Conservation (phyloP, 2,329 filamentous ascomycete genomes). For the Bipolaris oryzae region DNA sequence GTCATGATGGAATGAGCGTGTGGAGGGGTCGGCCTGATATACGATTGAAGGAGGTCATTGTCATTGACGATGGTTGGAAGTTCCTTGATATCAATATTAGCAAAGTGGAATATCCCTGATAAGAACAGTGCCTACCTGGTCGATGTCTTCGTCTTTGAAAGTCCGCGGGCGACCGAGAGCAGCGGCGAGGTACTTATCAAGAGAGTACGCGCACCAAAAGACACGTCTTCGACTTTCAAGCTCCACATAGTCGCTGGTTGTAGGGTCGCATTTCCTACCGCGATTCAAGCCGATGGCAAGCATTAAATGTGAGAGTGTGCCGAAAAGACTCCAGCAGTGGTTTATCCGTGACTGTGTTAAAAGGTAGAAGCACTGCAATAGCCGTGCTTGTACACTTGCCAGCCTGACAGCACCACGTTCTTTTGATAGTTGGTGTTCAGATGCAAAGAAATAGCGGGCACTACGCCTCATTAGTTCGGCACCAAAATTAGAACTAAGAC, state of each 20-base stretch:
- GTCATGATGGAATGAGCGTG: slow-evolving; percentile 51
- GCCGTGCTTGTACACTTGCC: slow-evolving; percentile 63
- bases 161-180: slow-evolving; percentile 66
- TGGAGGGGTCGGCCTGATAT: slow-evolving; percentile 36
- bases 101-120: background rate
- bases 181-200: slow-evolving; percentile 69
- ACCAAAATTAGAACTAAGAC: too few species aligned
- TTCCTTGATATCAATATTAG: slow-evolving; percentile 33
- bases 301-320: slow-evolving; percentile 61
- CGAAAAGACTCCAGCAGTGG: slow-evolving; percentile 66
- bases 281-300: slow-evolving; percentile 55
- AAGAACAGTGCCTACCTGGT: slow-evolving; percentile 55
- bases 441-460: slow-evolving; percentile 52
- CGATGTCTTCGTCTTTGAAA: slow-evolving; percentile 68
- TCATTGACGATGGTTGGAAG: slow-evolving; percentile 46
- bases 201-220: slow-evolving; percentile 68
- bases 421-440: slow-evolving; percentile 53
- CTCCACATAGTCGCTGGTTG: slow-evolving; percentile 53
- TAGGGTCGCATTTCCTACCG: slow-evolving; percentile 40
- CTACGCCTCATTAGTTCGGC: slow-evolving; percentile 17
- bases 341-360: slow-evolving; percentile 65
- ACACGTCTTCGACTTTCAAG: slow-evolving; percentile 62
- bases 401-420: slow-evolving; percentile 62
- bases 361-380: slow-evolving; percentile 65
- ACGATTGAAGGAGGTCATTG: slow-evolving; percentile 35